These are phyloP conservation scores for Pyrenophora tritici-repentis DNA, from an alignment of 2,329 filamentous ascomycete genomes.

Conservation along the genomic window DNA sequence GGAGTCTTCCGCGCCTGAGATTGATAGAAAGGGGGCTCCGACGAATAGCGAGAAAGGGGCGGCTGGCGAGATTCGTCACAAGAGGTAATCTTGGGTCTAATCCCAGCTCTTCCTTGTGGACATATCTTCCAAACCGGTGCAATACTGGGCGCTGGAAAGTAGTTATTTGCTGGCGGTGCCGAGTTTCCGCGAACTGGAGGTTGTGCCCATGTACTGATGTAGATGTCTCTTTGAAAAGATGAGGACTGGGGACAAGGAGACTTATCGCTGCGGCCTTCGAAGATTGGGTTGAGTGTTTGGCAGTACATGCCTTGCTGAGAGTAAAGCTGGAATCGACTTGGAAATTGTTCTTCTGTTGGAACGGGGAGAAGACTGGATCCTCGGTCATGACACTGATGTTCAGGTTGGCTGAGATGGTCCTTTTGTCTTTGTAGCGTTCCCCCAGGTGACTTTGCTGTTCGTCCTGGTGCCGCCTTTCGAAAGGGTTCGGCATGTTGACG, in stretches of 20 bases:
- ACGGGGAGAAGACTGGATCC: background rate
- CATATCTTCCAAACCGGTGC: background rate
- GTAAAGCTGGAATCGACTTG: background rate
- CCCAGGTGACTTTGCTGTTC: conserved; percentile 29
- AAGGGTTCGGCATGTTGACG: conserved; percentile 19
- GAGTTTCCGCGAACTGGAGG: background rate
- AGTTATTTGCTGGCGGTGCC: background rate
- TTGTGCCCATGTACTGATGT: background rate
- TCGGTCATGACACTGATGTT: conserved; percentile 6
- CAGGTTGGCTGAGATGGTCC: conserved; percentile 17
- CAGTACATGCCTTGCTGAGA: conserved; percentile 20
- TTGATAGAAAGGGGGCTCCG: conserved; percentile 25
- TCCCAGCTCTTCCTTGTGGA: too few species aligned
- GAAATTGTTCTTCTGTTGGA: conserved; percentile 12
- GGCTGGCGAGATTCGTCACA: conserved; percentile 14
- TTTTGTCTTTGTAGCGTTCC: conserved; percentile 38
- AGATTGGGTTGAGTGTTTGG: conserved; percentile 18
- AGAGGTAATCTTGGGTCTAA: conserved; percentile 13
- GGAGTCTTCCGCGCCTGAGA: conserved; percentile 18
- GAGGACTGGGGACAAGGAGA: conserved; percentile 7
- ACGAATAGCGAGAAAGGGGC: conserved; percentile 1
- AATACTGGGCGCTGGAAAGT: background rate
- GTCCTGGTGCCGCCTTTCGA: conserved; percentile 26
- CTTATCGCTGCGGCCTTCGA: conserved; percentile 11
- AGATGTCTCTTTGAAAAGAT: conserved; percentile 4